Percentiles rank a stretch among this genome's conserved stretches.
Evolutionary conservation across 1,284 basidiomycete species (phyloP).

Genomic region (Sparassis latifolia): DNA sequence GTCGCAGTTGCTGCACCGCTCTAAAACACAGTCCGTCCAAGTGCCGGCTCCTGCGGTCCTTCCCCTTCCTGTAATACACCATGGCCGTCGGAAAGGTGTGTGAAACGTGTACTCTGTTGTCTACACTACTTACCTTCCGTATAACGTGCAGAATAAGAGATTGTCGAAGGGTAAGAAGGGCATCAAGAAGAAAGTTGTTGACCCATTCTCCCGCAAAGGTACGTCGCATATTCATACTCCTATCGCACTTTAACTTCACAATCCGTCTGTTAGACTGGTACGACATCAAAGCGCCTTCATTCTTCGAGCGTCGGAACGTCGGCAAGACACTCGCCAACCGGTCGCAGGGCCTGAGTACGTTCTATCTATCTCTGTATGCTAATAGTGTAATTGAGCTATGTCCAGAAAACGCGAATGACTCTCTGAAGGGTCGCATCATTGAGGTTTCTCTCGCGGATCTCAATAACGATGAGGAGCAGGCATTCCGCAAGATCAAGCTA

Average conservation of each 20-base stretch:
- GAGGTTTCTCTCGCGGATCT: constrained; percentile 97
- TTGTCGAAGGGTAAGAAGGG: constrained; percentile 99
- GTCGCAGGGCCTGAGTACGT: constrained; percentile 95
- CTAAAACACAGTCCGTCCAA: constrained; percentile 48
- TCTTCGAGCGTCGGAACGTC: constrained; percentile 95
- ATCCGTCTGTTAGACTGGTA: constrained; percentile 78
- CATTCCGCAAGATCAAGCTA: constrained; percentile 99
- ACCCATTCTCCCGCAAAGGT: constrained; percentile 99
- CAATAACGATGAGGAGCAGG: constrained; percentile 99
- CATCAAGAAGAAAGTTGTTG: constrained; percentile 99
- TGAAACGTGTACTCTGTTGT: too few species aligned
- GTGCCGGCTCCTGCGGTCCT: constrained; percentile 39
- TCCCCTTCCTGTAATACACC: constrained; percentile 32
- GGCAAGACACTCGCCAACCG: constrained; percentile 99
- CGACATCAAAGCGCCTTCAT: constrained; percentile 97
- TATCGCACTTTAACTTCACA: background rate
- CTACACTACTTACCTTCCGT: constrained; percentile 1
- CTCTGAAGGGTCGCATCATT: constrained; percentile 94
- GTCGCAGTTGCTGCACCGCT: constrained; percentile 25
- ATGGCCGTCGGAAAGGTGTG: constrained; percentile 92
- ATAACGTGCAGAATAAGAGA: constrained; percentile 80
- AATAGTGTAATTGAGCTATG: constrained; percentile 1
- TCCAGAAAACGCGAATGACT: constrained; percentile 97
- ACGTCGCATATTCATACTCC: constrained; percentile 13
- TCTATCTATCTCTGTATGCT: background rate